Percentiles rank a stretch among this genome's conserved stretches.
Conservation (phyloP, 306 rosid genomes). For the Rosa multiflora region DNA sequence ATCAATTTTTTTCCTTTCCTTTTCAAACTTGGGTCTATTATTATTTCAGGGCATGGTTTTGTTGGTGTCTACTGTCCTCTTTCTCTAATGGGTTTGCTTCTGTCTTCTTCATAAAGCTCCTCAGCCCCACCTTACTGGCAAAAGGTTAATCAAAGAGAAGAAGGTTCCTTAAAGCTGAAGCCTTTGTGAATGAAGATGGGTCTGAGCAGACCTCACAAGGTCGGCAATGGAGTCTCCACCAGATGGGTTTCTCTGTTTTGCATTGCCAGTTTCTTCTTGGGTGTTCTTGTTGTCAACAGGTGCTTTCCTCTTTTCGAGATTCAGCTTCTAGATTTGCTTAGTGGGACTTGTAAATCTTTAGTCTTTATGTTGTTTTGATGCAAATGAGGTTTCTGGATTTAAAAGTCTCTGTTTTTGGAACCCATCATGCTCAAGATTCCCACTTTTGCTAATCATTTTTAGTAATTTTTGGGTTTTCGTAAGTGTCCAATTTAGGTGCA, state of each 20-base stretch:
- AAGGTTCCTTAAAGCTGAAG: constrained; percentile 34
- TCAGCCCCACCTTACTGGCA: background rate
- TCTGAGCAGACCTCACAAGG: constrained; percentile 51
- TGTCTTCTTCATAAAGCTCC: constrained; percentile 18
- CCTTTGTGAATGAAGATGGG: constrained; percentile 42
- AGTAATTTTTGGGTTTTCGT: background rate
- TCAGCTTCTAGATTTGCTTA: constrained; percentile 27
- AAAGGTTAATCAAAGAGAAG: constrained; percentile 14
- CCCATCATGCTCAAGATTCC: constrained; percentile 13
- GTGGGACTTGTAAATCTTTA: constrained; percentile 3
- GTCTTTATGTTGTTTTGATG: constrained; percentile 2
- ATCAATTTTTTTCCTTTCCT: background rate
- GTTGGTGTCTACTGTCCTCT: constrained; percentile 14
- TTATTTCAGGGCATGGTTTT: background rate
- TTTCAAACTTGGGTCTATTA: background rate
- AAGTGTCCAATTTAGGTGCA: background rate
- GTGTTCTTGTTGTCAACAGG: constrained; percentile 60
- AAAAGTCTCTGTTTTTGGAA: constrained; percentile 6
- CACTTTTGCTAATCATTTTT: background rate
- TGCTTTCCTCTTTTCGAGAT: constrained; percentile 19
- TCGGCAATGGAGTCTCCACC: constrained; percentile 51
- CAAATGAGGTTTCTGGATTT: constrained; percentile 23
- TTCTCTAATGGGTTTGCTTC: constrained; percentile 26
- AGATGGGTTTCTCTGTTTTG: constrained; percentile 58
- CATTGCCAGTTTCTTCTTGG: constrained; percentile 61